Conservation (phyloP, 805 yeast genomes). For the Ascoidea rubescens region DNA sequence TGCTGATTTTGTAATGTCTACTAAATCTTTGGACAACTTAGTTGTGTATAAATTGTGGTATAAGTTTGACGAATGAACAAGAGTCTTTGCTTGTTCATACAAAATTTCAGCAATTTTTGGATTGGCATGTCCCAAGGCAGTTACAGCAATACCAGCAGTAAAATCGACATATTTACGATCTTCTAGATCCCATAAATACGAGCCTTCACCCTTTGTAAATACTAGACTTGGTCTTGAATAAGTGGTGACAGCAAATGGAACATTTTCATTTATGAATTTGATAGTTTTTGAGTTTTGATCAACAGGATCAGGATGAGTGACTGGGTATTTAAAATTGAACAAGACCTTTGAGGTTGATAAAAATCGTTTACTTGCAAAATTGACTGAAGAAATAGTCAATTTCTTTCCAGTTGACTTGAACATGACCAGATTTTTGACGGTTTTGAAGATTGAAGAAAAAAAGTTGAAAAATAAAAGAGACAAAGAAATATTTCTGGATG, state of each 20-base stretch:
- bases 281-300: slow-evolving; percentile 17
- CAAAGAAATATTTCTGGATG: too few species aligned
- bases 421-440: too few species aligned
- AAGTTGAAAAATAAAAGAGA: too few species aligned
- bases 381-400: too few species aligned
- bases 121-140: slow-evolving; percentile 83
- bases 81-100: slow-evolving; percentile 52
- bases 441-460: too few species aligned
- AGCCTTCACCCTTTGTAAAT: slow-evolving; percentile 69
- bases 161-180: slow-evolving; percentile 75
- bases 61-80: slow-evolving; percentile 78
- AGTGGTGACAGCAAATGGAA: slow-evolving; percentile 56
- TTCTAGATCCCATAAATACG: slow-evolving; percentile 69
- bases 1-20: slow-evolving; percentile 48
- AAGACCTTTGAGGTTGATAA: too few species aligned
- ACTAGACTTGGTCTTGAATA: slow-evolving; percentile 70
- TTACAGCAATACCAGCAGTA: slow-evolving; percentile 94
- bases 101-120: slow-evolving; percentile 60
- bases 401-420: too few species aligned
- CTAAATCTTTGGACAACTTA: slow-evolving; percentile 56
- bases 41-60: slow-evolving; percentile 80
- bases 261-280: slow-evolving; percentile 27
- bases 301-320: slow-evolving; percentile 11
- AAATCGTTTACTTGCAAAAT: too few species aligned
- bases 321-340: not conserved